These are phyloP conservation scores for Mortierella claussenii DNA, from an alignment of 192 early-diverging fungal species.

Conservation along the genomic window DNA sequence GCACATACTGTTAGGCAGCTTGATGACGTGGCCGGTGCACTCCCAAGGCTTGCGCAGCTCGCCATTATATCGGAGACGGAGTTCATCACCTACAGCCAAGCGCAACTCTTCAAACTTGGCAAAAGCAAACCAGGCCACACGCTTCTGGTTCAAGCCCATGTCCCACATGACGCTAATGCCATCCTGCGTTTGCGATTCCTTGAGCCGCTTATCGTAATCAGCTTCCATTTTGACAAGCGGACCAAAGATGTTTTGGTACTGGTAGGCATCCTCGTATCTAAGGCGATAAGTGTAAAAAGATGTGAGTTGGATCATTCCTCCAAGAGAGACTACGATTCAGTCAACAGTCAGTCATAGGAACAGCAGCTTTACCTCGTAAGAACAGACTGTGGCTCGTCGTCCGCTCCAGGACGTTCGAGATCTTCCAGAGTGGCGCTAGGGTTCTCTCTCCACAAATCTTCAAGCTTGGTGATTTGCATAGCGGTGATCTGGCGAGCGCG, in stretches of 20 bases:
- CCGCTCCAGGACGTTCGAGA: conserved; percentile 80
- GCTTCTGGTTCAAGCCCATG: conserved; percentile 92
- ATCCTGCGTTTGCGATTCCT: conserved; percentile 95
- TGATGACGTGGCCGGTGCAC: conserved; percentile 91
- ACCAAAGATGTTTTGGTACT: conserved; percentile 96
- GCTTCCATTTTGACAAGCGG: conserved; percentile 96
- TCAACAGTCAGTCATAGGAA: too few relatives aligned
- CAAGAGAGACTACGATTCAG: background rate
- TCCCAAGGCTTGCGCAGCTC: conserved; percentile 89
- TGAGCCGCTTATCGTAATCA: conserved; percentile 88
- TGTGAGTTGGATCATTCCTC: background rate
- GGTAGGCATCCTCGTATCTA: conserved; percentile 96
- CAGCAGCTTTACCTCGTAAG: conserved; percentile 72
- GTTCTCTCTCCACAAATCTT: conserved; percentile 91
- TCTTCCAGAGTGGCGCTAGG: conserved; percentile 81
- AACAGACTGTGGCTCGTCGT: conserved; percentile 89
- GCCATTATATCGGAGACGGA: conserved; percentile 87
- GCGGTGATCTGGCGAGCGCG: conserved; percentile 85
- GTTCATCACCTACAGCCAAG: conserved; percentile 94
- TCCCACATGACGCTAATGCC: conserved; percentile 98
- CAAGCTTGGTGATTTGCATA: conserved; percentile 86
- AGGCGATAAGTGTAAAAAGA: background rate
- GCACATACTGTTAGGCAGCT: conserved; percentile 89
- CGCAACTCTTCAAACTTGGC: conserved; percentile 95
- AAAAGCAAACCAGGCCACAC: conserved; percentile 92